Evolutionary conservation across 2,329 filamentous ascomycete species (phyloP), one percentile per base, ranked within the genome.

Genomic region (Colletotrichum truncatum): DNA sequence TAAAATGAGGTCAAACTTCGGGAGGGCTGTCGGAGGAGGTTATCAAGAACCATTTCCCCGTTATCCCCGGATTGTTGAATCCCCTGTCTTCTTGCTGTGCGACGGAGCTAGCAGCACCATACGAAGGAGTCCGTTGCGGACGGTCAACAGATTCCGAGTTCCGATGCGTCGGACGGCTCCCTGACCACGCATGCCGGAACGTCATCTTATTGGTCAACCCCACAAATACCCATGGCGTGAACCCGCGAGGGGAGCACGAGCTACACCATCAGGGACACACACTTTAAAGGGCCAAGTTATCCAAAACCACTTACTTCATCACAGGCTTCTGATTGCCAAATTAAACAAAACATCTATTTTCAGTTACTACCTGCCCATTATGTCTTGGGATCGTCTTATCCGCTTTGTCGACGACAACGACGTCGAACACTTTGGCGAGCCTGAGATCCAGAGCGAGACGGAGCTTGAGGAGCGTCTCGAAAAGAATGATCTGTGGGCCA

Each of bases 381-480:
- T 65, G 56, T 55, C 70, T 7, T 78, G 75, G 74, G 68, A 70
- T 16, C 70, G 73, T 23, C 71, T 79, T 16, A 74, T 78, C 30
- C 75, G 77, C 6, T 79, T 79, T 58, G 71, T 73, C 26, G 76
- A 76, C 63, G 73, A 74, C 51, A 73, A 70, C 30, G 76, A 73
- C 56, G 69, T 67, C 2, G 73, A 75, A 43, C 72, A 72, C 9
- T 77, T 78, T 67, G 77, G 77, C 12, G 77, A 79, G 18, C 73
- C 74, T 2, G 49, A 70, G 9, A 60, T 78, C 8, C 43, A 67
- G 2, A 66, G 72, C 23, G 73, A 71, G 12, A 65, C 72, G 26
- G 69, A 77, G n/a, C 65, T 77, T 23, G 32, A 55, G 2, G 66
- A 70, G 0, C 70, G 64, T 11, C 48, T 74, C 2, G 70, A 70